Base-by-base conservation (phyloP, 208 protist species). In the Ichthyophonus hoferi region DNA sequence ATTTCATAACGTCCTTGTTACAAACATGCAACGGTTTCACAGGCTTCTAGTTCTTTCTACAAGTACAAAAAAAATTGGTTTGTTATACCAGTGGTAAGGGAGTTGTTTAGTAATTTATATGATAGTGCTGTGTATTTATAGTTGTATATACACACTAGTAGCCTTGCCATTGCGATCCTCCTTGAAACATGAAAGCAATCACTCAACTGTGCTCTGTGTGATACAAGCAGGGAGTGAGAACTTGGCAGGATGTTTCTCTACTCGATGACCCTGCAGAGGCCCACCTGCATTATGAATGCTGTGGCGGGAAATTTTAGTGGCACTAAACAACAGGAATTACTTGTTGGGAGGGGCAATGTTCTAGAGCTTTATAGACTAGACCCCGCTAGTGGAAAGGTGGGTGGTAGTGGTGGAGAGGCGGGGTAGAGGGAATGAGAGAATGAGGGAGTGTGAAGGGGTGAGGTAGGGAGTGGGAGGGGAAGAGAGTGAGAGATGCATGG, bases 271-370 rank as follows among this genome's bases (percentile, higher is more conserved):
- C 91, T 98, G 31, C 95, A 98, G 91, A 82, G 83, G 81, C 24
- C 93, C 38, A 93, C 94, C 14, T 92, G 93, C 79, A 96, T 97
- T 79, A 93, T 89, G 42, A 89, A 88, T 43, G 93, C 94, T 0
- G 89, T 97, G 40, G 90, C 91, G 86, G 96, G 96, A 58, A 97
- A 94, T 87, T 98, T 98, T 83, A 95, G 93, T 33, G 95, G 89
- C 7, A 87, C 95, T 0, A 96, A 96, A 86, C 41, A 81, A 40
- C 94, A 97, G 50, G 96, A 97, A 42, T 94, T 96, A 7, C 58
- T 94, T 0, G 92, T 96, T 0, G 90, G 90, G 3, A 82, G 93
- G 58, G 95, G 95, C 7, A 92, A 92, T 40, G 35, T 95, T 35
- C 87, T 98, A 17, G 96, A 98, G 88, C 90, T 98, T 12, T 82